Evolutionary conservation across 2,329 filamentous ascomycete genomes (phyloP), one percentile per base, ranked within the genome.

Genomic region (Thelonectria rubi): DNA sequence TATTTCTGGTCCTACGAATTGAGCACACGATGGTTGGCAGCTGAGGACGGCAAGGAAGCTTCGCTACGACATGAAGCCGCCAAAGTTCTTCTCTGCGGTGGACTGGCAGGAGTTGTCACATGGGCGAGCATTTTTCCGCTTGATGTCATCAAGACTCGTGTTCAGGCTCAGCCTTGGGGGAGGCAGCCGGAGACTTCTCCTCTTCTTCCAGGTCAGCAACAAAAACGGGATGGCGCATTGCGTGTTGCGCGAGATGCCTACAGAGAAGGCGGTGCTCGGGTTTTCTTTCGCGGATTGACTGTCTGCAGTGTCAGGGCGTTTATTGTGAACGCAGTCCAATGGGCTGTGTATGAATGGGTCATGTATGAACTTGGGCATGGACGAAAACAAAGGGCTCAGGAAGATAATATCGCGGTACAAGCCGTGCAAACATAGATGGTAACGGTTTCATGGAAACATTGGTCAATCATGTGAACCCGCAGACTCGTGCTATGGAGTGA

Each of bases 1-100:
- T 98, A 97, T 74, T 98, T 98, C 76, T 97, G 91, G 91, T 90
- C 91, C 1, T 98, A 97, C 73, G 91, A 96, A 76, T 80, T 94
- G 60, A 87, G 84, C 65, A 92, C 90, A 37, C 79, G 81, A 55
- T 81, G 88, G 76, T 79, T 80, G 17, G 78, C 78, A 3, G 53
- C 66, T 7, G 61, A 60, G 9, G 42, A 59, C 15, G 61, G 60
- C 11, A 55, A 68, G 14, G 66, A 68, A 20, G 60, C 68, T 2
- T 72, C 72, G 0, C 58, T 74, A 46, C 69, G 77, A 12, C 76
- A 84, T 18, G 83, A 78, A 54, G 85, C 88, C 1, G 78, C 85
- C 37, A 90, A 88, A 68, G 85, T 92, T 17, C 79, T 98, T 6
- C 76, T 97, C 1, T 96, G 93, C 69, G 94, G 94, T 47, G 94